Evolutionary conservation across 176 grass and related monocot species (phyloP).

Genomic region (Saccharum spontaneum): DNA sequence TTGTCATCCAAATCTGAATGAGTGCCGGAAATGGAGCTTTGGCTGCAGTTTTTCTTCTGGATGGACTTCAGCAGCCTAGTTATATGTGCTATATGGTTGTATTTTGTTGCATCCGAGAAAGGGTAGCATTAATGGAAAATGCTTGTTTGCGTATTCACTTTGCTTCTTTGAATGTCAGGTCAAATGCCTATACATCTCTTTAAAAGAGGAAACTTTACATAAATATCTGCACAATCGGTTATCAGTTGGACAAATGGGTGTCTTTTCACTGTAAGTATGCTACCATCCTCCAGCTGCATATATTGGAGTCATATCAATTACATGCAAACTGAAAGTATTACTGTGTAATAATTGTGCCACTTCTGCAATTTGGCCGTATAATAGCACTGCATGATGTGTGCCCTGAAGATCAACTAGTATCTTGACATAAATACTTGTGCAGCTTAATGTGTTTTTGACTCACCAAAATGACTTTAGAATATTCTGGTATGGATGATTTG

Average conservation of each 20-base stretch:
- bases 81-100: not conserved
- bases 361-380: not conserved
- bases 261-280: not conserved
- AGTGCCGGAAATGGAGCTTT: not conserved
- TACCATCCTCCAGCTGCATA: not conserved
- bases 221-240: not conserved
- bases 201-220: not conserved
- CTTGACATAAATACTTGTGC: not conserved
- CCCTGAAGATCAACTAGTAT: not conserved
- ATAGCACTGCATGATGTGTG: not conserved
- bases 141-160: not conserved
- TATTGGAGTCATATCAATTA: not conserved
- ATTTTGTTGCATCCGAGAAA: not conserved
- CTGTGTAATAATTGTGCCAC: not conserved
- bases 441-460: not conserved
- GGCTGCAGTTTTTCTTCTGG: not conserved
- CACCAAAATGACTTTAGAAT: not conserved
- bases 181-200: not conserved
- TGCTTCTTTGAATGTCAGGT: not conserved
- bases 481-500: constrained; percentile 9
- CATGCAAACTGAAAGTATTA: not conserved
- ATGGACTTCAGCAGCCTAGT: not conserved
- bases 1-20: not conserved
- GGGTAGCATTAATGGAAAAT: not conserved
- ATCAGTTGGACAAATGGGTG: not conserved